These are phyloP conservation scores for Testicularia cyperi DNA, from an alignment of 1,284 basidiomycete species.

Conservation along the genomic window DNA sequence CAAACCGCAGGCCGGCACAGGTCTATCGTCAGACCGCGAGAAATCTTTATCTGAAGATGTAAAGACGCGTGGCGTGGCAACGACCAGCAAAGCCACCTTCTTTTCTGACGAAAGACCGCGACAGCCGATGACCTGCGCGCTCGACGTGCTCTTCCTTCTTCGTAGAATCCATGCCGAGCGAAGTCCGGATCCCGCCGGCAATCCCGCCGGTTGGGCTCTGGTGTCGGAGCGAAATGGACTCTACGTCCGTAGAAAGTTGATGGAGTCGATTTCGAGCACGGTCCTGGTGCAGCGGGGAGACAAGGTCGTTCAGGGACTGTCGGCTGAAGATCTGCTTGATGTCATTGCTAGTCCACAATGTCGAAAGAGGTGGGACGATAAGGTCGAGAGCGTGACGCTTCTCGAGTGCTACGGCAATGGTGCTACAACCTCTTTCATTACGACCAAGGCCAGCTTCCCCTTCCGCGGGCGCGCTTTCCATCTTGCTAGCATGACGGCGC, in stretches of 20 bases:
- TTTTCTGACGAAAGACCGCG: constrained; percentile 51
- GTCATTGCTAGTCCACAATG: constrained; percentile 69
- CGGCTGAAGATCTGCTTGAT: constrained; percentile 81
- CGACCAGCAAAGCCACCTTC: constrained; percentile 3
- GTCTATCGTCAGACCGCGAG: not conserved
- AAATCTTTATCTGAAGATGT: too few relatives aligned
- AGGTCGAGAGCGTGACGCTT: constrained; percentile 70
- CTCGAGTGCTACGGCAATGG: constrained; percentile 81
- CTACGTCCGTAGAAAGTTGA: constrained; percentile 74
- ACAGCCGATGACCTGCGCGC: constrained; percentile 52
- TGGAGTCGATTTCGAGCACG: constrained; percentile 74
- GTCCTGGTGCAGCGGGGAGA: constrained; percentile 85
- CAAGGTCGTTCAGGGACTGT: constrained; percentile 89
- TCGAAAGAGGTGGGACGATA: constrained; percentile 80
- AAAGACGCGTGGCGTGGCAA: not conserved
- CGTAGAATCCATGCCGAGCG: constrained; percentile 54
- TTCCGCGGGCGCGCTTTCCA: constrained; percentile 88
- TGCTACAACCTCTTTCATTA: constrained; percentile 64
- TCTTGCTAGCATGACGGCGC: constrained; percentile 74
- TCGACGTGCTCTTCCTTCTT: constrained; percentile 54
- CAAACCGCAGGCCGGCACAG: not conserved
- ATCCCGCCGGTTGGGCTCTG: constrained; percentile 74
- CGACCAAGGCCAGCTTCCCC: constrained; percentile 75
- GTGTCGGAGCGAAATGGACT: constrained; percentile 77
- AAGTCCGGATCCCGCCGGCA: constrained; percentile 61